These are phyloP conservation scores for Balakata baccata DNA, from an alignment of 345 rosid species.

Conservation along the genomic window DNA sequence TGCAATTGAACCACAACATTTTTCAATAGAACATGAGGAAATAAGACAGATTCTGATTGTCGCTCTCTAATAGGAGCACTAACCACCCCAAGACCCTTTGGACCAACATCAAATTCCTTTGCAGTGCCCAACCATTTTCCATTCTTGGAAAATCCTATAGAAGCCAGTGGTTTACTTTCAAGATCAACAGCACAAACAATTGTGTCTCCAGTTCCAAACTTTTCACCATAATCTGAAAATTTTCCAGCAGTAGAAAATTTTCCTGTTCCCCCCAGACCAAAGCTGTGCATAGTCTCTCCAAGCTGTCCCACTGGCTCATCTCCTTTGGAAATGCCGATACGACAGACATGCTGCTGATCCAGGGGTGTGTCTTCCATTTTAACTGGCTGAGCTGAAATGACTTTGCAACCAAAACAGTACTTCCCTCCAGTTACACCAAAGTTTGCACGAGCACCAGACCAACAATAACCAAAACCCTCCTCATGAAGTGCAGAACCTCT, in stretches of 20 bases:
- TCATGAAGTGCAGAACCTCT: constrained; percentile 31
- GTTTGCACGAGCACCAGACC: constrained; percentile 40
- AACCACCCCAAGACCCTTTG: constrained; percentile 26
- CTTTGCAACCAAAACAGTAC: constrained; percentile 34
- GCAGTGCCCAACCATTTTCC: constrained; percentile 41
- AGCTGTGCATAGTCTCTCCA: constrained; percentile 33
- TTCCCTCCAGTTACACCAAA: constrained; percentile 35
- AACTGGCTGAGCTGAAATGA: constrained; percentile 26
- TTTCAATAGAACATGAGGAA: constrained; percentile 39
- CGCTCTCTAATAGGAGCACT: constrained; percentile 14
- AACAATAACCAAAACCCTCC: constrained; percentile 40
- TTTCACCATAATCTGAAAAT: constrained; percentile 32
- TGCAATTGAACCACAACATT: constrained; percentile 36
- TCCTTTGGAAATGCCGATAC: constrained; percentile 34
- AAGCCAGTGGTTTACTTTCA: constrained; percentile 32
- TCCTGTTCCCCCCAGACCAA: constrained; percentile 39
- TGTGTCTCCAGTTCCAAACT: constrained; percentile 33
- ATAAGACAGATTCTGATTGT: constrained; percentile 25
- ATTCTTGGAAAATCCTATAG: constrained; percentile 35
- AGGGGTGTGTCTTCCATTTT: constrained; percentile 33
- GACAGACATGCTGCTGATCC: constrained; percentile 36
- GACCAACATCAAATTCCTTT: constrained; percentile 30
- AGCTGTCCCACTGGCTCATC: constrained; percentile 29
- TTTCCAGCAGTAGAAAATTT: constrained; percentile 28
- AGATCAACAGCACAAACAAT: constrained; percentile 37